Evolutionary conservation across 139 green algal species (phyloP).

Genomic region (Auxenochlorella pyrenoidosa): DNA sequence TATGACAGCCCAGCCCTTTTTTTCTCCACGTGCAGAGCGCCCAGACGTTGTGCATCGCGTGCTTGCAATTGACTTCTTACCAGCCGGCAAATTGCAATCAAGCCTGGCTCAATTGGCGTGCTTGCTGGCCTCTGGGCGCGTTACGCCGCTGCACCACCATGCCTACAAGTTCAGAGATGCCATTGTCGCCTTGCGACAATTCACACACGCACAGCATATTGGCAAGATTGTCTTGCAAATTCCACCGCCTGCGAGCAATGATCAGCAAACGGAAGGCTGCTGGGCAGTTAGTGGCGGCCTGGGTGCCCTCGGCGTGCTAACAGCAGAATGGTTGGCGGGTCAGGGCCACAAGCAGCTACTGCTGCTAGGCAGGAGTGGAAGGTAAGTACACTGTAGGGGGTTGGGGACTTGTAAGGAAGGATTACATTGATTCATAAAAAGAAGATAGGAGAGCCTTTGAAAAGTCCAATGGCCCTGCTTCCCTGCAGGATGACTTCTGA

Average conservation of each 20-base stretch:
- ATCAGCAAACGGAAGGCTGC: neutral
- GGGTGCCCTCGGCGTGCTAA: constrained; percentile 52
- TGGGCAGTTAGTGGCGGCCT: constrained; percentile 43
- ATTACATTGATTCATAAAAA: no score
- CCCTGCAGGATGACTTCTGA: neutral
- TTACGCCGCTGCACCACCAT: constrained; percentile 53
- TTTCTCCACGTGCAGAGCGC: neutral
- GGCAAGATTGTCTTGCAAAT: constrained; percentile 81
- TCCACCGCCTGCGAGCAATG: neutral
- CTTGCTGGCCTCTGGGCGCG: constrained; percentile 48
- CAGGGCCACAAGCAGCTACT: constrained; percentile 22
- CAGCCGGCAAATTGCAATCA: constrained; percentile 44
- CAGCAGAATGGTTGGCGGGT: constrained; percentile 64
- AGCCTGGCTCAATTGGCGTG: constrained; percentile 37
- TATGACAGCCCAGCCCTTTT: no score
- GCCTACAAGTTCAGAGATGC: constrained; percentile 51
- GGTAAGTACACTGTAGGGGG: neutral
- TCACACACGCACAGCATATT: constrained; percentile 79
- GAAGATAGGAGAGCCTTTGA: no score
- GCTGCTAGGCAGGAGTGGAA: constrained; percentile 48
- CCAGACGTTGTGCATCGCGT: constrained; percentile 10
- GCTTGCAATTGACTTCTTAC: constrained; percentile 65
- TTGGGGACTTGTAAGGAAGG: no score
- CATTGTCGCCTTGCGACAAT: constrained; percentile 72
- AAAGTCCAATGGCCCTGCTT: no score